Base-by-base conservation (phyloP, 495 filamentous ascomycete species). In the Copromyces sp. region DNA sequence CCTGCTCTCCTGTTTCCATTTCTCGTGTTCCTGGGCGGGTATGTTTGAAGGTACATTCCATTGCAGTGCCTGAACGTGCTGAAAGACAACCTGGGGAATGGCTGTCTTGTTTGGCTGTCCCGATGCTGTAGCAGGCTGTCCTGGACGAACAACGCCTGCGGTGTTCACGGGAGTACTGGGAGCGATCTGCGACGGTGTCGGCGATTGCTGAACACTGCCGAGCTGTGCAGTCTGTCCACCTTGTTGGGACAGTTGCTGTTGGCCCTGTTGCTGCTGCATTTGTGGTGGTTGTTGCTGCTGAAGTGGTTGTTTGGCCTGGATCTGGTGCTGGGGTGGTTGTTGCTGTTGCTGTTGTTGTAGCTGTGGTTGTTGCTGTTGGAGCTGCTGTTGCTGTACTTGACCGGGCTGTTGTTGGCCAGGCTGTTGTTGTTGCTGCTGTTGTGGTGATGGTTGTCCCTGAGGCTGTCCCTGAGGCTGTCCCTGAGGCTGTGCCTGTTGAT, bases 21-120 rank as follows among this genome's bases (percentile, higher is more conserved):
- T 82, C 3, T 73, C 70, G 9, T 72, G 76, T 9, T 79, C 70
- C 38, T 73, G 16, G 35, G 74, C 71, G 1, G 69, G 0, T 11
- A 81, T 68, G 37, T 71, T 69, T 24, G 75, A 32, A 6, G 83
- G 75, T 1, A 72, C 39, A 11, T 70, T 53, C 74, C 82, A 84
- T 9, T 76, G 77, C 29, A 85, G 71, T 37, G 83, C 80, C 40
- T 77, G 79, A 7, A 81, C 42, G 61, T 84, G 83, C 0, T 78
- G 74, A n/a, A 81, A 16, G 39, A 84, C 79, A 40, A 65, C 29
- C 3, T 77, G 61, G n/a, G 77, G 74, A 0, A 82, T 79, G 3
- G 82, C 17, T 14, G 29, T 9, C 37, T 68, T 77, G 59, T 65
- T 65, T n/a, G 42, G 61, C 35, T 45, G 69, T 32, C 37, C 75